Evolutionary conservation across 2,329 filamentous ascomycete species (phyloP), one percentile per base, ranked within the genome.

Genomic region (Keithomyces neogunnii): DNA sequence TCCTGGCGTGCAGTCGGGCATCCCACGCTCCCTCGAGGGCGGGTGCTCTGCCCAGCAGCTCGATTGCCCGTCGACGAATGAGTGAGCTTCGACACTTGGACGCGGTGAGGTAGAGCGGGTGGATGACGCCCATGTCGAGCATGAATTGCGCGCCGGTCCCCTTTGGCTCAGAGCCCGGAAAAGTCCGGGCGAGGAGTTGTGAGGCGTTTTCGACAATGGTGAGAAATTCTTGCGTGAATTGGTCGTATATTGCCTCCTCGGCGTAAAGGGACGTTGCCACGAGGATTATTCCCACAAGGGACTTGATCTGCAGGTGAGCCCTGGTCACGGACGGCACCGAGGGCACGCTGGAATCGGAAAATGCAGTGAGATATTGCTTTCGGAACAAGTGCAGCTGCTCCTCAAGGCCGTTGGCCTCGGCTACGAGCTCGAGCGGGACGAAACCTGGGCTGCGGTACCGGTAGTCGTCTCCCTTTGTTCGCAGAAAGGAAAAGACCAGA

Each of bases 81-180:
- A 42, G 30, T 4, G 56, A 55, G 26, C 51, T 49, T 8, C 56
- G 47, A 45, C 54, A 57, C 50, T 57, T 57, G 19, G 40, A 51
- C 38, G 52, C 56, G 11, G 52, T 52, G 5, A 53, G 44, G 47
- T 54, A 57, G 5, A 57, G 52, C 2, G 56, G 52, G 31, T 56
- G 49, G 10, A 57, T 53, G 47, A 54, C 46, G 30, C 47, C 52
- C 54, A 54, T 53, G 42, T 54, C 52, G 47, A 57, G 52, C 31
- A 45, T 42, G 28, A 54, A 52, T 44, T 47, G 46, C 32, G 29
- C 38, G 10, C 45, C 10, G 33, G 5, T 35, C n/a, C 45, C 45
- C 9, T 38, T 31, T 9, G 45, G 10, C 6, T 26, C 32, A 44
- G 30, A 29, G 33, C 3, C 46, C 36, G 2, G 45, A 48, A 36